Evolutionary conservation across 306 rosid species (phyloP).

Genomic region (Albizia julibrissin): DNA sequence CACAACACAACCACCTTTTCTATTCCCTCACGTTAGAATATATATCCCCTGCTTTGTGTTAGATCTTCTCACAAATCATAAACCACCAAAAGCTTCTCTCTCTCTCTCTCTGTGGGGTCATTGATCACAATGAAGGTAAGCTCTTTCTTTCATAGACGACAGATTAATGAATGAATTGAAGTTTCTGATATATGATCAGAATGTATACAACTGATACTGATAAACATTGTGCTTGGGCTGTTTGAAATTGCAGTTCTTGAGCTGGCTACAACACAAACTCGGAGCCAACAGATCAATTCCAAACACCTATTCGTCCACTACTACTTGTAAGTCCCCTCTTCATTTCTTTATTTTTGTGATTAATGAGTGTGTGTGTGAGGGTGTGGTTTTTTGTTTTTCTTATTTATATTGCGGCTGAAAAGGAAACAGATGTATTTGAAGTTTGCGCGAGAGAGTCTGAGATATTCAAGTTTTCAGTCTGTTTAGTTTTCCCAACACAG

Average conservation of each 20-base stretch:
- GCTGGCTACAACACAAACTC: slow-evolving; percentile 77
- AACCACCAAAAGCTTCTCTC: not conserved
- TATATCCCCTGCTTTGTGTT: not conserved
- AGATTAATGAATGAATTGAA: not conserved
- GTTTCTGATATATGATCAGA: not conserved
- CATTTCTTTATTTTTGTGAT: not conserved
- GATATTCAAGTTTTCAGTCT: not conserved
- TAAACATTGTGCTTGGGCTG: not conserved
- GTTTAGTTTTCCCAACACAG: not conserved
- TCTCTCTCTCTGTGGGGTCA: not conserved
- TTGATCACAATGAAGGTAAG: slow-evolving; percentile 13
- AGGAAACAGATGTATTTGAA: not conserved
- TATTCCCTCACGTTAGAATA: not conserved
- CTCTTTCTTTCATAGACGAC: not conserved
- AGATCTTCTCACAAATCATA: not conserved
- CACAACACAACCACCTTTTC: slow-evolving; percentile 4
- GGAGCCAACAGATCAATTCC: slow-evolving; percentile 37
- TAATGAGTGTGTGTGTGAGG: not conserved
- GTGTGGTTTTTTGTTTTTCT: not conserved
- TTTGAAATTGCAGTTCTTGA: slow-evolving; percentile 53
- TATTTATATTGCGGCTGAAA: not conserved
- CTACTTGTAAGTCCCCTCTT: slow-evolving; percentile 46
- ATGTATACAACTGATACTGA: not conserved
- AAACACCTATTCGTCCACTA: slow-evolving; percentile 30
- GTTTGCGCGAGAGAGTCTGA: not conserved